These are phyloP conservation scores for Exophiala bonariae DNA, from an alignment of 2,329 filamentous ascomycete genomes.

Conservation along the genomic window DNA sequence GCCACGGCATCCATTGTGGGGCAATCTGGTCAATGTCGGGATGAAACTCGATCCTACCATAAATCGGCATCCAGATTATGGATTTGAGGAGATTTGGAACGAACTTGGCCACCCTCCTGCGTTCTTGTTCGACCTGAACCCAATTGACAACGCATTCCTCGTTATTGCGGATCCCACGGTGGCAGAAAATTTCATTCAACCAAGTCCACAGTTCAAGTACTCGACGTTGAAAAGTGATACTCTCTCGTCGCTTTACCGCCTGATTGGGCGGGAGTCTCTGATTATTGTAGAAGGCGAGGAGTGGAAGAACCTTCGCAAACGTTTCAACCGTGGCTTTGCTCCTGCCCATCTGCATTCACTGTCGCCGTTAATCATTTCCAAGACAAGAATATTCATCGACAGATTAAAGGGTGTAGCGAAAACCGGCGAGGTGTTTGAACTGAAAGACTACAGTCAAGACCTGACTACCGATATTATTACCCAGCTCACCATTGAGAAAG, in stretches of 20 bases:
- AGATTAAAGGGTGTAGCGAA: constrained; percentile 26
- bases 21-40: constrained; percentile 22
- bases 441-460: constrained; percentile 39
- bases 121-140: constrained; percentile 42
- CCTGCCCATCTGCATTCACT: constrained; percentile 38
- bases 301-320: constrained; percentile 38
- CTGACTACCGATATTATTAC: constrained; percentile 45
- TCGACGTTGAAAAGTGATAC: constrained; percentile 31
- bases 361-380: constrained; percentile 28
- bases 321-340: constrained; percentile 44
- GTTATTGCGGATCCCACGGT: constrained; percentile 41
- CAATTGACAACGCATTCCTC: constrained; percentile 37
- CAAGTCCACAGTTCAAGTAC: constrained; percentile 37
- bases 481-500: constrained; percentile 36
- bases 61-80: constrained; percentile 22
- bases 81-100: constrained; percentile 22
- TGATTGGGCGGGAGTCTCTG: constrained; percentile 34
- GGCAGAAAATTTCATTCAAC: constrained; percentile 40
- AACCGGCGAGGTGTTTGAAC: constrained; percentile 35
- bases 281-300: constrained; percentile 39
- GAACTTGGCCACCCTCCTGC: constrained; percentile 22
- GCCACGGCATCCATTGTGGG: constrained; percentile 20
- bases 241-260: constrained; percentile 30
- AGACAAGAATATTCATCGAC: constrained; percentile 19
- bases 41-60: constrained; percentile 17